Evolutionary conservation across 1,139 yeast species (phyloP), one percentile per base, ranked within the genome.

Genomic region (Sugiyamaella novakii): DNA sequence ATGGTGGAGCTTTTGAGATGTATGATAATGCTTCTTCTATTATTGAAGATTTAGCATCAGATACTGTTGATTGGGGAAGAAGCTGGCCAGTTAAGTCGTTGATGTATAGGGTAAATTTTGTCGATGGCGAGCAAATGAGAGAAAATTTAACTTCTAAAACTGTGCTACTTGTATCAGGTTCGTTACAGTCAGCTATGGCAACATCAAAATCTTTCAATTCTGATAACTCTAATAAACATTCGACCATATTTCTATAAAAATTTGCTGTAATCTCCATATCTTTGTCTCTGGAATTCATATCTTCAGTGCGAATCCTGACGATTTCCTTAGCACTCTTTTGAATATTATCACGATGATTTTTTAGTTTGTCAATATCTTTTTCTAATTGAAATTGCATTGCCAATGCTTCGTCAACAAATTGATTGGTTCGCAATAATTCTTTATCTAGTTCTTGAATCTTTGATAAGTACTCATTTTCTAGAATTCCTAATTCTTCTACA

Each of bases 381-480:
- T 63, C 65, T 54, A 83, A 62, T 38, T 75, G 80, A 8, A 72
- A 73, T 51, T 40, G 34, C 25, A 51, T 46, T 7, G 38, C 34
- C 18, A 34, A 34, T 8, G 49, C 42, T 15, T 45, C 47, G 10
- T 48, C 47, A 3, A 46, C 24, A 3, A 35, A 37, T 8, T 34
- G 30, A n/a, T 25, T 28, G 4, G 25, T 18, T 15, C 38, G 22
- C 3, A 19, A 36, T 6, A 50, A 42, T 46, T 71, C 72, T 61
- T 88, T 72, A 81, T 84, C 81, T 54, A 78, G 80, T n/a, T 19
- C 39, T 47, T 36, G 38, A 25, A 55, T 47, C 14, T 49, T 50
- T 4, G 34, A 43, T 11, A 53, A 6, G 27, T 45, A 49, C 5
- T 37, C 29, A 17, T 21, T 28, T 29, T 50, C 55, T 19, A 63